Conservation (phyloP, 2,329 filamentous ascomycete genomes). For the Cytospora chrysosperma region DNA sequence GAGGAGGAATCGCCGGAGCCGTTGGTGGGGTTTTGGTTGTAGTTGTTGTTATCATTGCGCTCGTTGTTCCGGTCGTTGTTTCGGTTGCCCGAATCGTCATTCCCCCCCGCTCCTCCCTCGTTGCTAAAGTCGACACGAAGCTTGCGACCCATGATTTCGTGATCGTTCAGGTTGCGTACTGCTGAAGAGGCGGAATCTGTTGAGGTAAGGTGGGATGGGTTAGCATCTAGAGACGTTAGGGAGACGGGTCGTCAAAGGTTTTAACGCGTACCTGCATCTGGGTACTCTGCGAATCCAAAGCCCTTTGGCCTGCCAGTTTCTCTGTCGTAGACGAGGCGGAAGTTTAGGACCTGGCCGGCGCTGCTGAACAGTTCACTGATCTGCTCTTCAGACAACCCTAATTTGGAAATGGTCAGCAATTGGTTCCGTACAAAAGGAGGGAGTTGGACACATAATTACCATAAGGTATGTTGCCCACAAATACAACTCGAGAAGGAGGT, state of each 20-base stretch:
- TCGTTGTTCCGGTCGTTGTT: constrained; percentile 28
- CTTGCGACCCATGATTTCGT: constrained; percentile 92
- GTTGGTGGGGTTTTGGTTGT: constrained; percentile 32
- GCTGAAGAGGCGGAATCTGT: constrained; percentile 81
- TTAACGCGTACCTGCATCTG: constrained; percentile 73
- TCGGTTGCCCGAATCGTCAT: constrained; percentile 12
- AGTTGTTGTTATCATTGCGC: constrained; percentile 15
- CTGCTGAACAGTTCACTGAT: constrained; percentile 92
- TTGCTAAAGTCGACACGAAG: constrained; percentile 95
- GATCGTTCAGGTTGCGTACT: constrained; percentile 91
- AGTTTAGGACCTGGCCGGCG: constrained; percentile 86
- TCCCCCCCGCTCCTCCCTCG: constrained; percentile 61
- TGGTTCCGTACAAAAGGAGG: not conserved
- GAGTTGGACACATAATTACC: constrained; percentile 44
- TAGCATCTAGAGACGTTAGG: constrained; percentile 4
- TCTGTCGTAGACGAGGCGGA: constrained; percentile 91
- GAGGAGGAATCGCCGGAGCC: constrained; percentile 35
- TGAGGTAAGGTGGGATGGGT: constrained; percentile 9
- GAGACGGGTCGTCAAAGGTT: not conserved
- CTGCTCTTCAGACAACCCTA: constrained; percentile 92
- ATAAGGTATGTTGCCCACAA: constrained; percentile 85
- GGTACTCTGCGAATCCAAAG: constrained; percentile 95
- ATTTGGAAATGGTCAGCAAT: constrained; percentile 11
- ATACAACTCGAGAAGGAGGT: constrained; percentile 75
- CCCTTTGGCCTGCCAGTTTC: constrained; percentile 94